phyloP scores from a whole-genome alignment of 2,329 filamentous ascomycete species.

The Fusarium sulawesiense region DNA sequence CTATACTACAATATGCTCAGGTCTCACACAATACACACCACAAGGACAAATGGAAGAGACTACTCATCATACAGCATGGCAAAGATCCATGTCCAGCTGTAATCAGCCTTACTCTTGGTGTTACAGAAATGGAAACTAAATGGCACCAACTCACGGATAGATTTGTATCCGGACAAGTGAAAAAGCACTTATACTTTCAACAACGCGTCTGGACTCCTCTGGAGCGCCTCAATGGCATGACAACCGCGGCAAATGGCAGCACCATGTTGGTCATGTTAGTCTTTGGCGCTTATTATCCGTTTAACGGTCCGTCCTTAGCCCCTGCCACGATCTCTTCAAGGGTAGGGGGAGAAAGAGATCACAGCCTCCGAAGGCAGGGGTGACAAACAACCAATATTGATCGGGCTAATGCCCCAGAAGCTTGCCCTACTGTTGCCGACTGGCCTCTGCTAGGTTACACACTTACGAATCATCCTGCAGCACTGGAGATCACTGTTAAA shows the following conservation, averaged over 20 bases:
- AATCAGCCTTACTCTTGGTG: constrained; percentile 1
- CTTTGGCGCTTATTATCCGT: constrained; percentile 7
- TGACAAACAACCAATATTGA: neutral
- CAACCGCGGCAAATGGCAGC: constrained; percentile 33
- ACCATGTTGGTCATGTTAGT: constrained; percentile 23
- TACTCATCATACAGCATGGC: neutral
- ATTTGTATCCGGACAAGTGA: constrained; percentile 15
- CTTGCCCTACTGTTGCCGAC: neutral
- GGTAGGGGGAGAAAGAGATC: neutral
- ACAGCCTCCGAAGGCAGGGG: neutral
- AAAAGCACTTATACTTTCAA: constrained; percentile 11
- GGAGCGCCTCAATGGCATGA: constrained; percentile 35
- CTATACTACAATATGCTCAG: neutral
- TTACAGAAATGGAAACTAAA: neutral
- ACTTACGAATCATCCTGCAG: constrained; percentile 2
- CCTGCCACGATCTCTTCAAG: neutral
- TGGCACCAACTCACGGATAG: constrained; percentile 10
- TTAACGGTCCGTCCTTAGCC: neutral
- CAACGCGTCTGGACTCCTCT: constrained; percentile 38
- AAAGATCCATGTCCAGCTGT: constrained; percentile 21
- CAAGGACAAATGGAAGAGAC: neutral
- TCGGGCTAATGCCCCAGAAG: neutral
- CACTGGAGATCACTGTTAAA: neutral
- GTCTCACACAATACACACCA: neutral
- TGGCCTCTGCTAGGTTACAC: neutral